These are phyloP conservation scores for Cryptococcus sp. DNA, from an alignment of 1,284 basidiomycete genomes.

Conservation along the genomic window DNA sequence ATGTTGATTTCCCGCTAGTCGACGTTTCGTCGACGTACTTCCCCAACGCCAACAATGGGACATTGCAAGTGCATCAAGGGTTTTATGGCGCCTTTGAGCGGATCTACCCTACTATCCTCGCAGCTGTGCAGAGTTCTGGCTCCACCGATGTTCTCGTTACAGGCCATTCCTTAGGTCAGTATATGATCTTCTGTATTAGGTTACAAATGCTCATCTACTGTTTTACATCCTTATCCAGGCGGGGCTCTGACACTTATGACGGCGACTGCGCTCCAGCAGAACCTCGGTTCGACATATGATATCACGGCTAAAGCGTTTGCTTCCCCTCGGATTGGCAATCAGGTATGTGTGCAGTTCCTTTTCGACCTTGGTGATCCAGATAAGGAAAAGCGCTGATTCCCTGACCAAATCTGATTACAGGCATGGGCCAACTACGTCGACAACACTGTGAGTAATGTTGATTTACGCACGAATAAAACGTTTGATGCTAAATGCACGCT, in stretches of 20 bases:
- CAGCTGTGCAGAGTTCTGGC: constrained; percentile 11
- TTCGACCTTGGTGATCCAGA: neutral
- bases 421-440: constrained; percentile 33
- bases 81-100: constrained; percentile 27
- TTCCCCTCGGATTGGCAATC: constrained; percentile 27
- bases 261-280: constrained; percentile 21
- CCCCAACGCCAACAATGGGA: constrained; percentile 10
- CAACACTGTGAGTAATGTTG: constrained; percentile 10
- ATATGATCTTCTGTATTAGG: neutral
- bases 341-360: neutral
- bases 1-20: constrained; percentile 20
- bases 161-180: constrained; percentile 31
- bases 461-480: neutral
- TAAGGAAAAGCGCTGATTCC: too few species aligned
- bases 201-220: neutral
- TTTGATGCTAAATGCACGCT: neutral
- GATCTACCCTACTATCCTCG: constrained; percentile 11
- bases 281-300: constrained; percentile 3
- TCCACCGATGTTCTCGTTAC: constrained; percentile 22
- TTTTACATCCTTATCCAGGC: constrained; percentile 5
- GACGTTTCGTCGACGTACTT: constrained; percentile 11
- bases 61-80: constrained; percentile 22
- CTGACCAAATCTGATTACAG: neutral
- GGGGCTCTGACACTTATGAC: constrained; percentile 22
- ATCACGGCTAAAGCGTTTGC: constrained; percentile 25